These are phyloP conservation scores for Crithidia bombi DNA, from an alignment of 208 protist species.

Conservation along the genomic window DNA sequence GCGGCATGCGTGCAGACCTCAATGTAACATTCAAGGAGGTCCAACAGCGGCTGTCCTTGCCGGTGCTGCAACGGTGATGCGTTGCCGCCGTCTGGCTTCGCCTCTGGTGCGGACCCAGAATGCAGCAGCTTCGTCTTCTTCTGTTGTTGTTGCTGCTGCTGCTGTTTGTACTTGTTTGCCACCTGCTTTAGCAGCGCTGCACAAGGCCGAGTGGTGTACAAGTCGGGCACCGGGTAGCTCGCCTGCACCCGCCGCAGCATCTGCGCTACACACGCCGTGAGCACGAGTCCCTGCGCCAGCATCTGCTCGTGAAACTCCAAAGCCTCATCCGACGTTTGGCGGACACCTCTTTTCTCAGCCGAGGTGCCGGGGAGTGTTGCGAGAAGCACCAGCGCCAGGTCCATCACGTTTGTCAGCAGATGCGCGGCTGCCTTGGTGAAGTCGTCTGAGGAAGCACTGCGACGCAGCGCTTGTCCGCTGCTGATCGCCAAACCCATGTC, in stretches of 20 bases:
- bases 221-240: constrained; percentile 20
- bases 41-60: constrained; percentile 11
- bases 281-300: constrained; percentile 38
- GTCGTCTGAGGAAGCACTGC: constrained; percentile 33
- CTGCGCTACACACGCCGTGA: constrained; percentile 41
- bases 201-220: constrained; percentile 51
- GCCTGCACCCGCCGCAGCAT: constrained; percentile 53
- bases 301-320: constrained; percentile 16
- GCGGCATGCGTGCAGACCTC: background rate
- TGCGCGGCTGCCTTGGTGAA: constrained; percentile 64
- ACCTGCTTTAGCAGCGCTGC: constrained; percentile 51
- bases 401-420: constrained; percentile 35
- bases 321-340: too few relatives aligned
- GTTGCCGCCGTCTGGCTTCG: background rate
- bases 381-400: constrained; percentile 29
- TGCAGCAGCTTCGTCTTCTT: background rate
- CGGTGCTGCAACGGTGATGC: constrained; percentile 15
- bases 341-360: background rate
- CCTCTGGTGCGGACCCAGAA: background rate
- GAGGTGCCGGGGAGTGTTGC: background rate
- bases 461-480: constrained; percentile 26
- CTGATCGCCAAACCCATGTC: constrained; percentile 38
- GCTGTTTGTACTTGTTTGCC: constrained; percentile 50
- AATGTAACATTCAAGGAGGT: constrained; percentile 24
- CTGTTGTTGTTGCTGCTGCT: constrained; percentile 18